Percentiles rank a stretch among this genome's conserved stretches.
Evolutionary conservation across 768 basidiomycete species (phyloP).

Genomic region (Lactarius quietus): DNA sequence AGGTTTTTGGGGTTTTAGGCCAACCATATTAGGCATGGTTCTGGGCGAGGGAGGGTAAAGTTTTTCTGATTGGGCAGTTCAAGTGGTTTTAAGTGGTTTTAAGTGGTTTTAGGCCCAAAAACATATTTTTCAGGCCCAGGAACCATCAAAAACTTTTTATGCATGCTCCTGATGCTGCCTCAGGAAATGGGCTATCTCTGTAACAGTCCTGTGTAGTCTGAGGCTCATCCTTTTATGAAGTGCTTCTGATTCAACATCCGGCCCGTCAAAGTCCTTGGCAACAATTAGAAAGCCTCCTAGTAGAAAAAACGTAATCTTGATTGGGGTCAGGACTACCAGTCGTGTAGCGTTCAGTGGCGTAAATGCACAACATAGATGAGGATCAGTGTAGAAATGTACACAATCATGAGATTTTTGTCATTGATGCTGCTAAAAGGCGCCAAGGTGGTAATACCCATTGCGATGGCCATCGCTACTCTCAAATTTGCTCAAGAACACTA

Average conservation of each 20-base stretch:
- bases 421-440: constrained; percentile 56
- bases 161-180: no score
- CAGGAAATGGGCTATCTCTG: not conserved
- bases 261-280: constrained; percentile 60
- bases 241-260: constrained; percentile 57
- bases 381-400: constrained; percentile 60
- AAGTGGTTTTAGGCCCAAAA: no score
- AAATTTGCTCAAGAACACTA: not conserved
- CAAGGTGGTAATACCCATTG: constrained; percentile 56
- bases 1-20: no score
- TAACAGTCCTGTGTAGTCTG: constrained; percentile 34
- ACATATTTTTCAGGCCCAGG: no score
- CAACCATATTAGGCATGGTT: no score
- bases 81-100: no score
- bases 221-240: constrained; percentile 43
- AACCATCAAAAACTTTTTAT: no score
- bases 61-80: no score
- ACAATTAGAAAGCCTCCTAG: constrained; percentile 54
- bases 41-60: no score
- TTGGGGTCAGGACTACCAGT: not conserved
- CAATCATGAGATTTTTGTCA: constrained; percentile 61
- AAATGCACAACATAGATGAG: constrained; percentile 54
- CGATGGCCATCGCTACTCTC: constrained; percentile 55
- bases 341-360: not conserved
- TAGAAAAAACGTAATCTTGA: constrained; percentile 62